Evolutionary conservation across 2,329 filamentous ascomycete species (phyloP).

Genomic region (Harringtonia lauricola): DNA sequence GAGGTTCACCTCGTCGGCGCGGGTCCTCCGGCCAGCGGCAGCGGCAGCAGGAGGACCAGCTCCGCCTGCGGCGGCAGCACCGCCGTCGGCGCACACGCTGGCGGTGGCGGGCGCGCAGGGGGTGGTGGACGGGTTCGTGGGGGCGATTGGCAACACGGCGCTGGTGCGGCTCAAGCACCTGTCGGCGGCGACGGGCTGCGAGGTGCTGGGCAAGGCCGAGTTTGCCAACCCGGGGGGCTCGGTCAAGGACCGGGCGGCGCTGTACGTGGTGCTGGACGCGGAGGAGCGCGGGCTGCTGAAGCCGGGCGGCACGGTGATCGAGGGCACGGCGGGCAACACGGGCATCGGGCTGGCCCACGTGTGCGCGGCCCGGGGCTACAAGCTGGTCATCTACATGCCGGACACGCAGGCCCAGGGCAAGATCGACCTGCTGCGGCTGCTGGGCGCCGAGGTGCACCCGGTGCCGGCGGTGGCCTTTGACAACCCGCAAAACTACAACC

Average conservation of each 20-base stretch:
- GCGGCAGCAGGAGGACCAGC: constrained; percentile 22
- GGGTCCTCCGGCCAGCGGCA: constrained; percentile 27
- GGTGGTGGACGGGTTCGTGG: constrained; percentile 65
- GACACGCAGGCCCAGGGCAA: constrained; percentile 98
- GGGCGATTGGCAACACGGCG: constrained; percentile 97
- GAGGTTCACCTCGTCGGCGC: constrained; percentile 47
- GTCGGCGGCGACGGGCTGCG: constrained; percentile 84
- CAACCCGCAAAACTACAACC: constrained; percentile 94
- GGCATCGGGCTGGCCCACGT: constrained; percentile 97
- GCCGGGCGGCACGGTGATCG: constrained; percentile 76
- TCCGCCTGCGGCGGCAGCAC: constrained; percentile 17
- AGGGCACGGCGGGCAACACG: constrained; percentile 95
- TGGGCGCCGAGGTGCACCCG: constrained; percentile 91
- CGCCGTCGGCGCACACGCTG: constrained; percentile 49
- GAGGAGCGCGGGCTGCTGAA: constrained; percentile 76
- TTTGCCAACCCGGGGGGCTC: constrained; percentile 97
- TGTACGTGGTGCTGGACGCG: constrained; percentile 88
- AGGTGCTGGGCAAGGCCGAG: constrained; percentile 91
- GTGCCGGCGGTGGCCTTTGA: constrained; percentile 94
- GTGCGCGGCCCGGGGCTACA: constrained; percentile 83
- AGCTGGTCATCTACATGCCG: constrained; percentile 98
- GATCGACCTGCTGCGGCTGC: constrained; percentile 79
- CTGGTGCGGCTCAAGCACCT: constrained; percentile 82
- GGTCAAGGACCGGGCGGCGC: constrained; percentile 90
- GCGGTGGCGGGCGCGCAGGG: constrained; percentile 72